phyloP scores from a whole-genome alignment of 2,329 filamentous ascomycete genomes.

The Cladosporium sphaerospermum region DNA sequence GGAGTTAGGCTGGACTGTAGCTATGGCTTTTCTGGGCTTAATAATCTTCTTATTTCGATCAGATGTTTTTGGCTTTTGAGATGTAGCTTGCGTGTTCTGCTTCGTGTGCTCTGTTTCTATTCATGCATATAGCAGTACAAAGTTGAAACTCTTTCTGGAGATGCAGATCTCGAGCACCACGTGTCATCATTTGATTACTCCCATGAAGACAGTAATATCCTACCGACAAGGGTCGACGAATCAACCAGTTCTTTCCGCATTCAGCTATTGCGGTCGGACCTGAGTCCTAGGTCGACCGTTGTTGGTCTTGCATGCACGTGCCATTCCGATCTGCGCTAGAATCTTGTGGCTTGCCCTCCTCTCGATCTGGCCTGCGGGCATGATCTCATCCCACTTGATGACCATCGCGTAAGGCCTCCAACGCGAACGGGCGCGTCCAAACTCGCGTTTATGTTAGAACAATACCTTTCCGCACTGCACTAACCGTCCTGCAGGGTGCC shows the following conservation, averaged over 20 bases:
- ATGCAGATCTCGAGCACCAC: no score
- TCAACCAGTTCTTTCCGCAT: no score
- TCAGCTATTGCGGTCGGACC: no score
- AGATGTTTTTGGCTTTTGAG: neutral
- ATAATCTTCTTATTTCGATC: neutral
- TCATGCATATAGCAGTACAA: no score
- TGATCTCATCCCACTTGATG: slow-evolving; percentile 5
- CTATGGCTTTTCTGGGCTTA: no score
- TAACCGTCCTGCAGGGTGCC: no score
- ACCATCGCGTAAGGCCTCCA: neutral
- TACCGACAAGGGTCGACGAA: neutral
- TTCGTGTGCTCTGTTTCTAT: neutral
- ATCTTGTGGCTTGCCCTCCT: slow-evolving; percentile 5
- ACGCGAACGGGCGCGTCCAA: no score
- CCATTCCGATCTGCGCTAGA: neutral
- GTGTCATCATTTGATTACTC: neutral
- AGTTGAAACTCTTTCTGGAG: no score
- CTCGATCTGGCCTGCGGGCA: slow-evolving; percentile 7
- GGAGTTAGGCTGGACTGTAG: no score
- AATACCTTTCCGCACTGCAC: no score
- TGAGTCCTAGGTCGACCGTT: no score
- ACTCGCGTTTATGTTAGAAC: no score
- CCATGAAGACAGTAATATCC: neutral
- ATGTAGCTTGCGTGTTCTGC: neutral
- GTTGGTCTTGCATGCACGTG: neutral